Base-by-base conservation (phyloP, 106 monocot species). In the Allium cepa region DNA sequence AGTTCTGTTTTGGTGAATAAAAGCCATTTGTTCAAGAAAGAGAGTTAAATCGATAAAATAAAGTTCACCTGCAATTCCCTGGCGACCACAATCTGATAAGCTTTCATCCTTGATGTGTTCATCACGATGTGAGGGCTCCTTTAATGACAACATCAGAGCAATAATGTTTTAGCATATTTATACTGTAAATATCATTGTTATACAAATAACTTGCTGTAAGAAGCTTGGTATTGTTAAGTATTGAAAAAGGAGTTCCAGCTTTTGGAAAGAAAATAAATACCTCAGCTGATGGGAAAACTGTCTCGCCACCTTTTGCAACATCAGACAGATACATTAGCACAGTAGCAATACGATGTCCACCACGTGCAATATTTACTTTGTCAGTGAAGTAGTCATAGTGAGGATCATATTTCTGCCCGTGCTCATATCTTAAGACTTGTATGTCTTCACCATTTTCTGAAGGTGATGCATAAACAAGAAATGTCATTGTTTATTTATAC, bases 361-460 rank as follows among this genome's bases (percentile, higher is more conserved):
- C 97, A 80, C 82, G 88, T 10, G 82, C 72, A 59, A 93, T 83
- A 63, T 92, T 97, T 10, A 87, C 92, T 68, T 78, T 80, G 76
- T 97, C 92, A 8, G 78, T 49, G 70, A 97, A 97, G 72, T 89
- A 97, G 81, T 97, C 97, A 73, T 80, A 85, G 71, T 97, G 97
- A 7, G 88, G 82, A 74, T 89, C 89, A 73, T 97, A 97, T 73
- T 92, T 92, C 49, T 97, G 89, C 16, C 97, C 97, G 68, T 73
- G 80, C 62, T 92, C 87, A 58, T 97, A 97, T 68, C 86, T 79
- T 56, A 97, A 68, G 22, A 97, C 87, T 79, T 97, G 97, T 8
- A 92, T 89, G 67, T 92, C 92, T 70, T 97, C 97, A 26, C 97
- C 97, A 76, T 97, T 97, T 70, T 97, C 97, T 97, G 5, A 36